Base-by-base conservation (phyloP, 192 early-diverging fungal genomes). In the Coemansia furcata region DNA sequence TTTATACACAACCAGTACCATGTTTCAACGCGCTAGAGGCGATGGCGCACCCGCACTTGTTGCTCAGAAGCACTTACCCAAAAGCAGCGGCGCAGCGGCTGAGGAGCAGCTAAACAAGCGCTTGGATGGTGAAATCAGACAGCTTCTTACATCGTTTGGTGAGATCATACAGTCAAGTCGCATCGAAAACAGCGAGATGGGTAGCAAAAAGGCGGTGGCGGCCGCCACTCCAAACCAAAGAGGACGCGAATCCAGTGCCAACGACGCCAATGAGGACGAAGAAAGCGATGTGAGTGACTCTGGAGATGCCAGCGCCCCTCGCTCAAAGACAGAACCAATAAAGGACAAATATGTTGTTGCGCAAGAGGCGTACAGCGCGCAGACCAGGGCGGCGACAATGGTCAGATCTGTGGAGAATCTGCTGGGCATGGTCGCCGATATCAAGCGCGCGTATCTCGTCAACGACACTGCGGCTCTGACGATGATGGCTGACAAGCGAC, bases 321-420 rank as follows among this genome's bases (percentile, higher is more conserved):
- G 54, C 14, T 57, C 54, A 57, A 63, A 52, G 36, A 12, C 40
- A 29, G 73, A 82, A 43, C 62, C 66, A 12, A 72, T 65, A 60
- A 83, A 83, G 60, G 80, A 83, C 72, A 77, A 83, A 69, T 77
- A 77, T 40, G 57, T 70, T 9, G 67, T 70, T 2, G 72, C 80
- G 52, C 76, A 77, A 67, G 80, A 83, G 54, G 76, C 80, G 55
- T 78, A 83, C 29, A 70, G 75, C 67, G 76, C 70, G 12, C 76
- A 83, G 67, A 78, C 80, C 21, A 33, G 80, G 15, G 80, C 72
- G 1, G 80, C 80, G 12, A 78, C 76, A 3, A 83, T 83, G 75
- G 80, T 83, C 60, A 55, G 76, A 47, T 78, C 80, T 10, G 76
- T 78, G 10, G 80, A 83, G 67, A 78, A 71, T 17, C 60, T 83